Conservation (phyloP, 2,329 filamentous ascomycete genomes). For the Penicillium griseofulvum region DNA sequence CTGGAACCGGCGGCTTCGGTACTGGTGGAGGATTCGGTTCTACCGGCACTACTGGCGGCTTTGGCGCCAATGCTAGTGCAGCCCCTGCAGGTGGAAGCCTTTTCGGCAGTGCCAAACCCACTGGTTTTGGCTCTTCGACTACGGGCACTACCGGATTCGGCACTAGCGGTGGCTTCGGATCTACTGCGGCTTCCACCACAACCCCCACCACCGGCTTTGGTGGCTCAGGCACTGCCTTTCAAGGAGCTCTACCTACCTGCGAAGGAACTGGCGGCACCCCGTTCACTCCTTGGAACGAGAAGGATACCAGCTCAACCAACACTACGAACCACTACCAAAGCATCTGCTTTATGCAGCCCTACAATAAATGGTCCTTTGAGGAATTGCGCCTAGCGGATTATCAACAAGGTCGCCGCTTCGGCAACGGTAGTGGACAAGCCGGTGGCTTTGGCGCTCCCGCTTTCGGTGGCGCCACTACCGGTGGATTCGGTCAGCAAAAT, state of each 20-base stretch:
- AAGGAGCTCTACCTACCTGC: constrained; percentile 39
- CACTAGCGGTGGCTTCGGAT: constrained; percentile 31
- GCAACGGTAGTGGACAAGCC: constrained; percentile 74
- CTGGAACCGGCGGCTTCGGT: constrained; percentile 31
- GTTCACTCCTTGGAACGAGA: constrained; percentile 47
- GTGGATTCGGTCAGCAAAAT: constrained; percentile 45
- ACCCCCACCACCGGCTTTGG: constrained; percentile 32
- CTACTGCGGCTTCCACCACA: constrained; percentile 9
- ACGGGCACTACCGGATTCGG: constrained; percentile 25
- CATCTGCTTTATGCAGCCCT: constrained; percentile 49
- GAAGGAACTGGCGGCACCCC: constrained; percentile 48
- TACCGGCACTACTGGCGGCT: constrained; percentile 23
- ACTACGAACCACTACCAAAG: constrained; percentile 49
- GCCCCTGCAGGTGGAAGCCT: constrained; percentile 33
- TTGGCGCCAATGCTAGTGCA: constrained; percentile 27
- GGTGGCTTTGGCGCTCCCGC: constrained; percentile 76
- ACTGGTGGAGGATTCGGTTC: constrained; percentile 30
- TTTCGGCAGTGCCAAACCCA: constrained; percentile 36
- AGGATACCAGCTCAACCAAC: constrained; percentile 38
- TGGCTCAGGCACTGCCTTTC: constrained; percentile 44
- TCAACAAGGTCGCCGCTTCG: constrained; percentile 76
- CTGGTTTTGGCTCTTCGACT: constrained; percentile 20
- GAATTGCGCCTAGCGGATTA: constrained; percentile 82
- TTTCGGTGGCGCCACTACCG: constrained; percentile 45
- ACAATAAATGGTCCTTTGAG: constrained; percentile 84